Evolutionary conservation across 495 filamentous ascomycete species (phyloP), one percentile per base, ranked within the genome.

Genomic region (Penicillium tannophilum): DNA sequence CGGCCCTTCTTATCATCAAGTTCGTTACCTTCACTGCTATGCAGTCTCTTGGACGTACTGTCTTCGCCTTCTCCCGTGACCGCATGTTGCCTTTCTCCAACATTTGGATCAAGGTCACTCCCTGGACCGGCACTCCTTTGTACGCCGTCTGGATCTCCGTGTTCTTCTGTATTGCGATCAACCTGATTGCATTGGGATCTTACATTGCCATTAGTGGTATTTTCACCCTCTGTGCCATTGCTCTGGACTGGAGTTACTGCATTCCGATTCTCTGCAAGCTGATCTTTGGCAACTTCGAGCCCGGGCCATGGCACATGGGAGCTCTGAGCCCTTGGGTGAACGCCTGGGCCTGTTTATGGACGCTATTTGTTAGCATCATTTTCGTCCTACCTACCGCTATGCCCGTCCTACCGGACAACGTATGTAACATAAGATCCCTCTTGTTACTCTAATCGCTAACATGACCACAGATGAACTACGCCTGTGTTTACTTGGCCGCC

Each of bases 181-280:
- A 86, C 63, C 67, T 88, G 62, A 83, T 88, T 60, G 84, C 79
- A n/a, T 70, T 88, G 19, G 84, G 82, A 19, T 84, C 80, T 16
- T 83, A 84, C 54, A 81, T 77, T 51, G 84, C 86, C 51, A 87
- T 88, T 48, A 57, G 69, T 9, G 86, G 83, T 54, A 82, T 88
- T 11, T 88, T 88, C 73, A 87, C 86, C 55, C 72, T 87, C 11
- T 84, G 81, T 56, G 79, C 84, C 19, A 86, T 88, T 48, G 82
- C 84, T 9, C 70, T 87, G n/a, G 86, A 88, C 63, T 81, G 83
- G 76, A 79, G 75, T 42, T 88, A 87, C 70, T 77, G 80, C 56
- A 83, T 87, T 47, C 86, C 86, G 0, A 81, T 88, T 46, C 56
- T 84, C 23, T 87, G 83, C 69, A 88, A 88, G 69, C 59, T 88